Evolutionary conservation across 495 filamentous ascomycete genomes (phyloP).

Genomic region (Xylaria sp.): DNA sequence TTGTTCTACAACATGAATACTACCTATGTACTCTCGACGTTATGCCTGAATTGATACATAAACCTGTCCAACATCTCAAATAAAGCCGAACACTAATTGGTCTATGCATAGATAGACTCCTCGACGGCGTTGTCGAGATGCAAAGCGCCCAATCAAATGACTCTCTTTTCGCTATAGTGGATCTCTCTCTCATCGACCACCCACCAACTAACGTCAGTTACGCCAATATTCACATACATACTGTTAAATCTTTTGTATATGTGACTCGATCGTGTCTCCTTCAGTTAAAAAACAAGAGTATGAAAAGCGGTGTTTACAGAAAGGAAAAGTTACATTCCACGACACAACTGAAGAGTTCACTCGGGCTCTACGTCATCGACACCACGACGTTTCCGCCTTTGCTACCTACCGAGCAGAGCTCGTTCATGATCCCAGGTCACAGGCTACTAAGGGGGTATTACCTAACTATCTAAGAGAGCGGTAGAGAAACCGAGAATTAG

Average conservation of each 20-base stretch:
- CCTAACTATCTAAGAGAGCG: too few relatives aligned
- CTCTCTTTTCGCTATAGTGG: slow-evolving; percentile 11
- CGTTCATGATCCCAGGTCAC: too few relatives aligned
- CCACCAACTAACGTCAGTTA: slow-evolving; percentile 7
- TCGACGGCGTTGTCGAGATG: not conserved
- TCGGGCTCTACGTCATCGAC: slow-evolving; percentile 12
- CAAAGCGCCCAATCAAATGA: slow-evolving; percentile 28
- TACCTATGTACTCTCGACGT: not conserved
- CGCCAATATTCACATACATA: slow-evolving; percentile 15
- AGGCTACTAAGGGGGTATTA: not conserved
- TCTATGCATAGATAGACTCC: not conserved
- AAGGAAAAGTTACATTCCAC: not conserved
- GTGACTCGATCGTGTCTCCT: not conserved
- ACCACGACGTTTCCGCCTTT: too few relatives aligned
- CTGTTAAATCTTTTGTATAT: not conserved
- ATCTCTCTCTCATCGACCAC: slow-evolving; percentile 19
- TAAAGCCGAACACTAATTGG: not conserved
- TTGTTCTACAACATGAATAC: not conserved
- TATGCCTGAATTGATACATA: not conserved
- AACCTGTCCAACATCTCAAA: not conserved
- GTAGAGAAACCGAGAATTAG: too few relatives aligned
- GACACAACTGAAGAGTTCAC: not conserved
- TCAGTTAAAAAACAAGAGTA: not conserved
- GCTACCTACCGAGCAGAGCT: not conserved
- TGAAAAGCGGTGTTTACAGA: not conserved